Percentiles rank a stretch among this genome's conserved stretches.
phyloP scores from a whole-genome alignment of 345 rosid species.

The Eucalyptus curtisii region DNA sequence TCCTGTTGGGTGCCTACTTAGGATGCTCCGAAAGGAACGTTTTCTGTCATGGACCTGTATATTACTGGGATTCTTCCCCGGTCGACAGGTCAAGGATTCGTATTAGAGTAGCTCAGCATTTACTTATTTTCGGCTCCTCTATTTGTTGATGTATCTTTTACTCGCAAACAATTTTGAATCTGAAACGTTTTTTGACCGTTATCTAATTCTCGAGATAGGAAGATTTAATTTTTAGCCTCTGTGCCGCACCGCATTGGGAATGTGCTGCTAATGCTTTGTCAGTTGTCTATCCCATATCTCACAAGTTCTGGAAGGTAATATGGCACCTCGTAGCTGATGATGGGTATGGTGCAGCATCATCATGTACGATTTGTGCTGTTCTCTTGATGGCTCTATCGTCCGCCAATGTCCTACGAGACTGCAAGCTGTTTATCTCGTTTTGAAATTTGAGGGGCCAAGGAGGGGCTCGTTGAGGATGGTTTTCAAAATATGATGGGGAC shows the following conservation, averaged over 20 bases:
- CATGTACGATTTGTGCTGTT: background rate
- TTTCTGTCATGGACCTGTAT: background rate
- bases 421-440: constrained; percentile 1
- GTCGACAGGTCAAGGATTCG: background rate
- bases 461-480: background rate
- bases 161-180: background rate
- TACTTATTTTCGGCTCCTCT: too few species aligned
- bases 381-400: constrained; percentile 19
- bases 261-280: background rate
- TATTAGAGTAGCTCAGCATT: background rate
- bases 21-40: background rate
- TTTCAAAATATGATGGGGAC: too few species aligned
- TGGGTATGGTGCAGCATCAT: background rate
- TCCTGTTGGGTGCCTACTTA: constrained; percentile 63
- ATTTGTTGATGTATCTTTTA: background rate
- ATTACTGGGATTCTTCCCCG: background rate
- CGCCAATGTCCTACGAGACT: background rate
- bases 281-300: background rate
- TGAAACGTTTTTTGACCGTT: background rate
- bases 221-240: too few species aligned
- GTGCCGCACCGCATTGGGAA: too few species aligned
- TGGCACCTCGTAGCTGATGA: background rate
- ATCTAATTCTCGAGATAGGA: background rate
- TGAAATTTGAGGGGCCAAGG: constrained; percentile 36
- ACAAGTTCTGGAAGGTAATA: too few species aligned